Base-by-base conservation (phyloP, 495 filamentous ascomycete species). In the Hypoxylon intermedium region DNA sequence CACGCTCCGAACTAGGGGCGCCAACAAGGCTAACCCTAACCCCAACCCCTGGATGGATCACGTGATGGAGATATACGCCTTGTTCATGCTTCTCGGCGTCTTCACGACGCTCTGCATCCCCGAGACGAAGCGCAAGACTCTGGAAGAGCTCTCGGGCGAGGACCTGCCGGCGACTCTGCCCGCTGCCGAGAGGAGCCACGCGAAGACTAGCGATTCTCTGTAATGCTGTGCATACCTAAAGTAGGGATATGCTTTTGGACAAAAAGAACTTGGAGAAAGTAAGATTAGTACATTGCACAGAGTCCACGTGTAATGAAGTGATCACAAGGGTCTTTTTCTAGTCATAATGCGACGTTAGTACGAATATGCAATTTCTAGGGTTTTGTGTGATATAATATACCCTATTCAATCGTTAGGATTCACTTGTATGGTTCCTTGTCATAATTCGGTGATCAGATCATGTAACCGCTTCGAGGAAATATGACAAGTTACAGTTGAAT, bases 51-150 rank as follows among this genome's bases (percentile, higher is more conserved):
- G 89, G 89, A 77, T 92, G 65, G 84, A 91, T 74, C 87, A 92
- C 71, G 85, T 92, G 45, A 84, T 91, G 79, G 73, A 92, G 78
- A 92, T 93, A 65, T 92, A 87, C 63, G 87, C 88, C 6, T 75
- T 89, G 26, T 93, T 93, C 76, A 92, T 93, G 89, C 74, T 93
- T 9, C 82, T 81, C 59, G 89, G 89, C 53, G 60, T 83, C 55
- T 79, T 88, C 60, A 87, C 86, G 3, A 83, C 86, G 0, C 58
- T 86, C 21, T 68, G 90, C 53, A 89, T 93, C 49, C 84, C 84
- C 0, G 89, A 92, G 80, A 92, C 89, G 6, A 90, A 89, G 80
- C 74, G 88, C 19, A 84, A 84, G 77, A 90, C 84, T 2, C 73
- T 86, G 19, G 84, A 87, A 67, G 78, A 83, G 65, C 74, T 87